A percentile compares a stretch with the other conserved stretches of the same genome.
phyloP scores from a whole-genome alignment of 164 flowering plant species.

The Buxus sempervirens region DNA sequence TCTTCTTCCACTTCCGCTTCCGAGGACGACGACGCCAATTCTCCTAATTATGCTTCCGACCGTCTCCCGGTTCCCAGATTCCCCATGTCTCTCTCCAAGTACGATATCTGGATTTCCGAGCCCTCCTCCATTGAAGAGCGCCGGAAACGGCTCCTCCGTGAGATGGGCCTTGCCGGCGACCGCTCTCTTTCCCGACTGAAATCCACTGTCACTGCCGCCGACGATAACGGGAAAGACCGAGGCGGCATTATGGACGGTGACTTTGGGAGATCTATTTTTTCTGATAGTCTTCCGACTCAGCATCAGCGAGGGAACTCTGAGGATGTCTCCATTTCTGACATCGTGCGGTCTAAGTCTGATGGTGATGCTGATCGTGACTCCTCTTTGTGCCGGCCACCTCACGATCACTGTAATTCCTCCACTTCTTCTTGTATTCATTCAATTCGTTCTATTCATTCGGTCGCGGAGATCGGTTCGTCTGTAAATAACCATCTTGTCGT shows the following conservation, averaged over 20 bases:
- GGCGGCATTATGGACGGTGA: neutral
- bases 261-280: slow-evolving; percentile 35
- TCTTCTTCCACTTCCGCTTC: slow-evolving; percentile 44
- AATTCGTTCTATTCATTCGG: slow-evolving; percentile 21
- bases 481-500: slow-evolving; percentile 26
- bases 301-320: neutral
- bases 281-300: slow-evolving; percentile 24
- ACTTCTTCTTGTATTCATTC: slow-evolving; percentile 28
- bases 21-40: slow-evolving; percentile 32
- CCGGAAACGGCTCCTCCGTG: slow-evolving; percentile 60
- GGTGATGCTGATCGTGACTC: slow-evolving; percentile 19
- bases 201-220: slow-evolving; percentile 17
- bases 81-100: slow-evolving; percentile 51
- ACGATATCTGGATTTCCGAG: slow-evolving; percentile 83
- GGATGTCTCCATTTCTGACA: slow-evolving; percentile 8
- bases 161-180: slow-evolving; percentile 70
- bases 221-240: slow-evolving; percentile 3
- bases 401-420: slow-evolving; percentile 18
- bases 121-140: slow-evolving; percentile 83
- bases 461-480: slow-evolving; percentile 10
- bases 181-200: slow-evolving; percentile 39
- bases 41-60: slow-evolving; percentile 15
- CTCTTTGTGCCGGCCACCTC: neutral
- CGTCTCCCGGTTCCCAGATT: slow-evolving; percentile 30
- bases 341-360: slow-evolving; percentile 53